A percentile compares a stretch with the other conserved stretches of the same genome.
phyloP scores from a whole-genome alignment of 2,329 filamentous ascomycete genomes.

The Acrocalymma vagum region DNA sequence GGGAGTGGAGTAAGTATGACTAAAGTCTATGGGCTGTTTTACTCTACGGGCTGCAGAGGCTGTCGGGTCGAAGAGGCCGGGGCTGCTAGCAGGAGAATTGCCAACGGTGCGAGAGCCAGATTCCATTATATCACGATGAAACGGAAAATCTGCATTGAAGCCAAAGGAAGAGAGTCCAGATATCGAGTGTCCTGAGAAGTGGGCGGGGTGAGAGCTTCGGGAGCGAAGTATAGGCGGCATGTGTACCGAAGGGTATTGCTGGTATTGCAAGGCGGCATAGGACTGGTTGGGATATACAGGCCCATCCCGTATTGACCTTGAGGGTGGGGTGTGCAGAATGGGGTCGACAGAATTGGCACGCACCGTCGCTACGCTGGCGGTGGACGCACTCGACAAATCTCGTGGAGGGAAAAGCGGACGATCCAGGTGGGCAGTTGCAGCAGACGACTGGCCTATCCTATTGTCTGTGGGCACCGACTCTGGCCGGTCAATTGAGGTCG shows the following conservation, averaged over 20 bases:
- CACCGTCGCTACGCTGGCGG: constrained; percentile 51
- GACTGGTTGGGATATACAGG: constrained; percentile 59
- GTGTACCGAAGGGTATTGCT: constrained; percentile 51
- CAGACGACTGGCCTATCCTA: constrained; percentile 15
- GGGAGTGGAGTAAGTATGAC: constrained; percentile 59
- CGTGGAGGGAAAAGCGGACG: constrained; percentile 51
- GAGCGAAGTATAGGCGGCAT: constrained; percentile 50
- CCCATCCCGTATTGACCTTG: constrained; percentile 36
- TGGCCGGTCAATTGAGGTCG: constrained; percentile 27
- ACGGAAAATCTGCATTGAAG: constrained; percentile 41
- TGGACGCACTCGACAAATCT: constrained; percentile 52
- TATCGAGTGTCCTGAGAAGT: constrained; percentile 47
- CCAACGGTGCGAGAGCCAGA: constrained; percentile 52
- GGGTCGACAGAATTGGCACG: constrained; percentile 43
- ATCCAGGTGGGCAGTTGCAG: constrained; percentile 23
- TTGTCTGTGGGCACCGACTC: constrained; percentile 11
- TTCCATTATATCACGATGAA: constrained; percentile 44
- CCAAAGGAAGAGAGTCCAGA: constrained; percentile 52
- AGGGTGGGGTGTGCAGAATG: constrained; percentile 25
- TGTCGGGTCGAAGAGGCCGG: constrained; percentile 55
- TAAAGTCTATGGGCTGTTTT: constrained; percentile 43
- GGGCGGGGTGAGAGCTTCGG: constrained; percentile 52
- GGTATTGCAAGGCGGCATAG: constrained; percentile 57
- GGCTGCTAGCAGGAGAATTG: constrained; percentile 57
- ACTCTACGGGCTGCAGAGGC: constrained; percentile 40